Evolutionary conservation across 2,329 filamentous ascomycete species (phyloP), one percentile per base, ranked within the genome.

Genomic region (Colletotrichum sansevieriae): DNA sequence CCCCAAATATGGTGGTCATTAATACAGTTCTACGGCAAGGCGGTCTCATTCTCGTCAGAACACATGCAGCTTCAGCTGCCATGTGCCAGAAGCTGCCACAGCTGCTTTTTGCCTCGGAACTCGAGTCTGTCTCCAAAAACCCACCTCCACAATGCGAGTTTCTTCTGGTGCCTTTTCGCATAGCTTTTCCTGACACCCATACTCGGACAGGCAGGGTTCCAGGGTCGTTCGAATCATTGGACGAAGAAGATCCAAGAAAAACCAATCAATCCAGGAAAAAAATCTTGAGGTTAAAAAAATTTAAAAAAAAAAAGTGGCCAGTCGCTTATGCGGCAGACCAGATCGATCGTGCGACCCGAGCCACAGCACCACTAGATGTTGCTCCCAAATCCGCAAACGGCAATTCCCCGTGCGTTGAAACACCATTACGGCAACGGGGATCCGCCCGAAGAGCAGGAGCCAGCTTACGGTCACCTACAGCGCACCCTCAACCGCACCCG

Each of bases 341-440:
- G 35, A 65, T 61, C 62, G 39, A 59, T 55, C 65, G 41, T 33
- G 8, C 52, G 18, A 64, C 29, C 29, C 12, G 29, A 29, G 29
- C 29, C 29, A 29, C 29, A 52, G 44, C 46, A 62, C 37, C 37
- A 47, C 59, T 35, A 43, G 59, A 55, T 49, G 20, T 52, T 54
- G 22, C 25, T 52, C 10, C 49, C 22, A 35, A 20, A 35, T 22
- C 56, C 37, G 47, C 18, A 66, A 68, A 66, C 62, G 41, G 55
- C 49, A 39, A 43, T 37, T 65, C 62, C 55, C 62, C 65, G 49
- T 68, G 62, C 47, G 33, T 65, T 69, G 66, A 69, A 66, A 69
- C 66, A 66, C 55, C 49, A 61, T 15, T 43, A 61, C 55, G 18
- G 60, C 52, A 33, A 52, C 52, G 60, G 18, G 39, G 52, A 29